A percentile compares a stretch with the other conserved stretches of the same genome.
Evolutionary conservation across 2,329 filamentous ascomycete species (phyloP).

Genomic region (Ascochyta koolunga): DNA sequence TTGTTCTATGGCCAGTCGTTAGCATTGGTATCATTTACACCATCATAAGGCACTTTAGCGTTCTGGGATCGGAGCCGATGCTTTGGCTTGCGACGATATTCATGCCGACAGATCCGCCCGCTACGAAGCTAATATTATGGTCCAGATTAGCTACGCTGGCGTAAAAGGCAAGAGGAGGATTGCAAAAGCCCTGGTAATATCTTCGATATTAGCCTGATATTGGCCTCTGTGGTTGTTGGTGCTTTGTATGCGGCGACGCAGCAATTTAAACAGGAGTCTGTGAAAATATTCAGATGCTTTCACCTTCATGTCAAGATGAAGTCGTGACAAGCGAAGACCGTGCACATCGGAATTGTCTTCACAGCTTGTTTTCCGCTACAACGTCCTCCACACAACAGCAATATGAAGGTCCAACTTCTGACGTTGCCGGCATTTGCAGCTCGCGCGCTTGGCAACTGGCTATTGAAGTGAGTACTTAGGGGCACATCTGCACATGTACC

Average conservation of each 20-base stretch:
- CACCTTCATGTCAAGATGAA: not conserved
- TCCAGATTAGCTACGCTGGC: slow-evolving; percentile 54
- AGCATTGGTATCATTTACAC: slow-evolving; percentile 60
- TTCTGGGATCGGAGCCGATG: slow-evolving; percentile 64
- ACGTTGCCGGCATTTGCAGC: not conserved
- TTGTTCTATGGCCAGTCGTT: slow-evolving; percentile 36
- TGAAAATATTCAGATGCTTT: not conserved
- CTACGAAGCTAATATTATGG: slow-evolving; percentile 60
- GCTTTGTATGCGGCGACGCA: slow-evolving; percentile 34
- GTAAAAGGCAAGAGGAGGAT: slow-evolving; percentile 57
- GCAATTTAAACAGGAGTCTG: slow-evolving; percentile 19
- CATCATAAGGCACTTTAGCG: slow-evolving; percentile 54
- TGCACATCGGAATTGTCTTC: not conserved
- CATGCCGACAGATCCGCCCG: slow-evolving; percentile 61
- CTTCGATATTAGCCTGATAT: slow-evolving; percentile 39
- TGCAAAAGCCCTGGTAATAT: slow-evolving; percentile 55
- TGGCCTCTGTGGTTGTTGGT: slow-evolving; percentile 43
- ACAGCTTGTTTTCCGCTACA: too few relatives aligned
- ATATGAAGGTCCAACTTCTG: not conserved
- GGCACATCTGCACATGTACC: not conserved
- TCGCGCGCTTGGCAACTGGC: not conserved
- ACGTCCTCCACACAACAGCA: not conserved
- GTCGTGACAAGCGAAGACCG: not conserved
- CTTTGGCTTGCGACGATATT: slow-evolving; percentile 69
- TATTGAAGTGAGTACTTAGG: not conserved